phyloP scores from a whole-genome alignment of 345 rosid genomes.

The Trapa incisa region DNA sequence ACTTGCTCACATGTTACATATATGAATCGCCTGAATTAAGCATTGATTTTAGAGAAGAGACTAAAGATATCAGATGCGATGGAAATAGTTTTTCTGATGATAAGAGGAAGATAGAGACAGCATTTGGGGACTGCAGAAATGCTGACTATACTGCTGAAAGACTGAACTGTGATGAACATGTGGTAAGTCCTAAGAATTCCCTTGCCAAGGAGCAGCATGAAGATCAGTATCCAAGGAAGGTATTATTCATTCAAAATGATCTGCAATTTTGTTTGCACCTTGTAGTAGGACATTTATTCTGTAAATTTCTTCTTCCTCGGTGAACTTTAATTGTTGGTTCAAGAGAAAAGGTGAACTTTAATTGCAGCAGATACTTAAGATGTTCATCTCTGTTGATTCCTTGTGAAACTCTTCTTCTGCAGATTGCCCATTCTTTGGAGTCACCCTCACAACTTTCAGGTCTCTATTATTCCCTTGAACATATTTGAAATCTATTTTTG shows the following conservation, averaged over 20 bases:
- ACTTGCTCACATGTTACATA: constrained; percentile 51
- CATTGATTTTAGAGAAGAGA: constrained; percentile 6
- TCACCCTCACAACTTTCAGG: constrained; percentile 31
- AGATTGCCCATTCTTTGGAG: constrained; percentile 20
- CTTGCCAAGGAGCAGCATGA: not conserved
- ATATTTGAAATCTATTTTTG: not conserved
- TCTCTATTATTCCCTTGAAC: constrained; percentile 8
- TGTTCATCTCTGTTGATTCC: not conserved
- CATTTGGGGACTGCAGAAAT: not conserved
- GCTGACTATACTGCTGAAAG: not conserved
- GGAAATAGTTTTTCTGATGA: not conserved
- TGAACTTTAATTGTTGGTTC: not conserved
- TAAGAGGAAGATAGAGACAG: not conserved
- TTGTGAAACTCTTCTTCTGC: not conserved
- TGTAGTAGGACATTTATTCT: not conserved
- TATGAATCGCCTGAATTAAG: constrained; percentile 38
- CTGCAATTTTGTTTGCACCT: not conserved
- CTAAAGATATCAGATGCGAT: not conserved
- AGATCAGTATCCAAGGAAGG: constrained; percentile 9
- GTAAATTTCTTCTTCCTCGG: not conserved
- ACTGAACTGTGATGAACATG: not conserved
- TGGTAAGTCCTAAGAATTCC: not conserved
- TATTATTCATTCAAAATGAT: not conserved
- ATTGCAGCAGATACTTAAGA: not conserved
- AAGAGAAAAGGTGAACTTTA: too few relatives aligned